These are phyloP conservation scores for Alloteropsis semialata DNA, from an alignment of 176 grass and related monocot genomes.

Conservation along the genomic window DNA sequence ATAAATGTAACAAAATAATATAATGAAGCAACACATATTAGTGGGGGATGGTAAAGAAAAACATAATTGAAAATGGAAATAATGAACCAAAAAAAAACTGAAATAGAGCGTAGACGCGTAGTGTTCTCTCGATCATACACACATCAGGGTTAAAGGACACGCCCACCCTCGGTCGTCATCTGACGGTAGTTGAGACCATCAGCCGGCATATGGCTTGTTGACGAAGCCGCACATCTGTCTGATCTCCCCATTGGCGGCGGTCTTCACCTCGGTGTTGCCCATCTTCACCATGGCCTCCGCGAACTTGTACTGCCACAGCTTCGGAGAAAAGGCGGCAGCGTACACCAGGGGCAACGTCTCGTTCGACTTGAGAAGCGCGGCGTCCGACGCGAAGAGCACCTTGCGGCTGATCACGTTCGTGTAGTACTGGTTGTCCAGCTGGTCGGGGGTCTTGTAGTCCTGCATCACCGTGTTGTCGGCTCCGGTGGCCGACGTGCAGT, in stretches of 20 bases:
- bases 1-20: background rate
- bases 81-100: too few relatives aligned
- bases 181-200: background rate
- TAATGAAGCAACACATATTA: background rate
- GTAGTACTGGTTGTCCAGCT: constrained; percentile 53
- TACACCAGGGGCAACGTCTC: background rate
- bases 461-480: constrained; percentile 1
- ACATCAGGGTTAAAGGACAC: too few relatives aligned
- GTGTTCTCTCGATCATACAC: background rate
- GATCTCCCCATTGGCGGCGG: constrained; percentile 25
- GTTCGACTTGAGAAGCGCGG: background rate
- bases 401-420: constrained; percentile 2
- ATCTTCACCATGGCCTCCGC: constrained; percentile 41
- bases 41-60: background rate
- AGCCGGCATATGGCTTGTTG: background rate
- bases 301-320: constrained; percentile 29
- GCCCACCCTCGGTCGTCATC: too few relatives aligned
- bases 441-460: constrained; percentile 12
- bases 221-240: constrained; percentile 12
- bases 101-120: background rate
- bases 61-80: background rate
- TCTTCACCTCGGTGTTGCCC: constrained; percentile 17
- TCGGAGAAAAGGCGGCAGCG: background rate
- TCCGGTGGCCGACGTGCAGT: background rate
- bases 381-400: constrained; percentile 49